Evolutionary conservation across 495 filamentous ascomycete genomes (phyloP).

Genomic region (Xylaria grammica): DNA sequence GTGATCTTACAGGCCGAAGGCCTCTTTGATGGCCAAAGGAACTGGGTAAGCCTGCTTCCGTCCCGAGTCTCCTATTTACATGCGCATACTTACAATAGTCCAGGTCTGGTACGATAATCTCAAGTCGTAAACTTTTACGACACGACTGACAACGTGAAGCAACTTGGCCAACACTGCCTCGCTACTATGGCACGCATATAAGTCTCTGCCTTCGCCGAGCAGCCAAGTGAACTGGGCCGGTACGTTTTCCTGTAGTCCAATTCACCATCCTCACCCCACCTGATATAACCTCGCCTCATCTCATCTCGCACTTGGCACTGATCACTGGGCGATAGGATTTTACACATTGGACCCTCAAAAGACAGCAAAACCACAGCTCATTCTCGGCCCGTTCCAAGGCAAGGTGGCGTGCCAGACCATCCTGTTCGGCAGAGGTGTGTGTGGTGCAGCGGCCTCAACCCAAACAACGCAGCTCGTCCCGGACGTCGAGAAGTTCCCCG

Average conservation of each 20-base stretch:
- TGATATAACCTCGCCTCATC: not conserved
- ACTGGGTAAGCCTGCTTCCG: constrained; percentile 69
- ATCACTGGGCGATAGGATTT: constrained; percentile 58
- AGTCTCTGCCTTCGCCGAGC: constrained; percentile 75
- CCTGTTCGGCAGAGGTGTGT: constrained; percentile 78
- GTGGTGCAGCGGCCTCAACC: constrained; percentile 73
- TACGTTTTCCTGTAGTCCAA: constrained; percentile 31
- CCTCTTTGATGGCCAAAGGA: constrained; percentile 78
- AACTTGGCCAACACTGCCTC: constrained; percentile 86
- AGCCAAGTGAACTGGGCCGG: constrained; percentile 85
- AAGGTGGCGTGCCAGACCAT: constrained; percentile 90
- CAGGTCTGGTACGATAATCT: constrained; percentile 37
- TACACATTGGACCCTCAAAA: constrained; percentile 74
- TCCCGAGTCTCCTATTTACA: not conserved
- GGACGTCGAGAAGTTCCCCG: constrained; percentile 79
- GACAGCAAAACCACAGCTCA: constrained; percentile 58
- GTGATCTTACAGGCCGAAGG: constrained; percentile 72
- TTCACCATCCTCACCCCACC: not conserved
- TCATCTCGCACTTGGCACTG: constrained; percentile 6
- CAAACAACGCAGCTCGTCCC: constrained; percentile 70
- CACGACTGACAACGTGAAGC: constrained; percentile 47
- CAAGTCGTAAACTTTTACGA: not conserved
- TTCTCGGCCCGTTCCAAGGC: constrained; percentile 88
- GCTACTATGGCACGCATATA: constrained; percentile 85
- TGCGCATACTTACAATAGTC: constrained; percentile 8